Evolutionary conservation across 2,329 filamentous ascomycete species (phyloP).

Genomic region (Penicillium hordei): DNA sequence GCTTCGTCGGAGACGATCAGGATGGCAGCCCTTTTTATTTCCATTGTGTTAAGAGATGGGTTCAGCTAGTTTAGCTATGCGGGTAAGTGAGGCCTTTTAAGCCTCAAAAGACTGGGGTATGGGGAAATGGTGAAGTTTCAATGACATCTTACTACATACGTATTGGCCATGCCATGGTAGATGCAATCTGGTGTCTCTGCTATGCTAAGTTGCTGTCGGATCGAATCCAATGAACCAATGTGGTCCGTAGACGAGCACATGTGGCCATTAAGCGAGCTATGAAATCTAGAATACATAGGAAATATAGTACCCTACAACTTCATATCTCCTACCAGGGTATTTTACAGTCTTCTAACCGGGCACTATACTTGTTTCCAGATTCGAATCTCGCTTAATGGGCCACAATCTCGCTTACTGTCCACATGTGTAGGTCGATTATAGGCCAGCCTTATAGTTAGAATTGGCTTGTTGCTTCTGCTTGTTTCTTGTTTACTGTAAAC

Average conservation of each 20-base stretch:
- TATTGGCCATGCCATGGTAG: not conserved
- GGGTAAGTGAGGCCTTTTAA: not conserved
- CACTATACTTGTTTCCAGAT: not conserved
- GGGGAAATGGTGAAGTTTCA: not conserved
- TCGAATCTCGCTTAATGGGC: not conserved
- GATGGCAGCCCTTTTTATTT: not conserved
- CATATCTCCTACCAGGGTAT: not conserved
- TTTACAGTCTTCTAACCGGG: not conserved
- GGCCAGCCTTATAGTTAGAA: not conserved
- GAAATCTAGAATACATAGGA: not conserved
- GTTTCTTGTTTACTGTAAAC: not conserved
- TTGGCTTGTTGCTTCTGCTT: not conserved
- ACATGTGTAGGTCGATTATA: not conserved
- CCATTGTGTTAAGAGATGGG: not conserved
- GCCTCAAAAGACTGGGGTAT: not conserved
- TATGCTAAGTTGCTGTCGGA: not conserved
- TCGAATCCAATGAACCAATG: not conserved
- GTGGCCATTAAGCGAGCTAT: not conserved
- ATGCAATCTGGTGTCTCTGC: not conserved
- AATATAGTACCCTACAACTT: not conserved
- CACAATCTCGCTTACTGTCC: not conserved
- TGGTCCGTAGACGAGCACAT: not conserved
- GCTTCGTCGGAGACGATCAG: not conserved
- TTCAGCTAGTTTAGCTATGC: not conserved
- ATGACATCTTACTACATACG: not conserved